Evolutionary conservation across 345 rosid genomes (phyloP).

Genomic region (Populus ilicifolia): DNA sequence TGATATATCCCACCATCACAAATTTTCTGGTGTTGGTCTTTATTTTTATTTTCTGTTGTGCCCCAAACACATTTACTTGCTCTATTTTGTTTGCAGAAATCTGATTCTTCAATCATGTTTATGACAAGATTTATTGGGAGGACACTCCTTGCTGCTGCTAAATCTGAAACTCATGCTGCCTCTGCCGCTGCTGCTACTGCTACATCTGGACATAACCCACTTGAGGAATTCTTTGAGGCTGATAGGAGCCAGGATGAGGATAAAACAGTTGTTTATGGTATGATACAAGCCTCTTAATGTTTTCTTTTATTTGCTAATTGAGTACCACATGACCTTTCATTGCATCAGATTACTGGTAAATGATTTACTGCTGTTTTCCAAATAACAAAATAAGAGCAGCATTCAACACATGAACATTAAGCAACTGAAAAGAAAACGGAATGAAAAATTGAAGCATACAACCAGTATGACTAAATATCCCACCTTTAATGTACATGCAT

Average conservation of each 20-base stretch:
- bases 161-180: slow-evolving; percentile 52
- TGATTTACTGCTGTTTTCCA: neutral
- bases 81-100: slow-evolving; percentile 8
- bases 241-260: slow-evolving; percentile 67
- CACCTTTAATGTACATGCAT: neutral
- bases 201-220: slow-evolving; percentile 48
- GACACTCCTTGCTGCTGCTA: slow-evolving; percentile 56
- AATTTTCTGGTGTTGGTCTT: neutral
- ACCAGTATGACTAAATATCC: neutral
- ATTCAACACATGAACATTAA: neutral
- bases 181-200: slow-evolving; percentile 48
- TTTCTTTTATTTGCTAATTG: neutral
- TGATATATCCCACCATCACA: neutral
- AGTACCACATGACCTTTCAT: neutral
- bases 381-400: neutral
- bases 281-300: neutral
- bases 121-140: slow-evolving; percentile 59
- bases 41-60: neutral
- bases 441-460: neutral
- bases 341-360: neutral
- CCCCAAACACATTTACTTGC: neutral
- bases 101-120: slow-evolving; percentile 43
- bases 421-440: neutral
- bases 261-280: slow-evolving; percentile 74
- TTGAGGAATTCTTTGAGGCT: slow-evolving; percentile 77